Conservation (phyloP, 1,284 basidiomycete species). For the Heliocybe sulcata region DNA sequence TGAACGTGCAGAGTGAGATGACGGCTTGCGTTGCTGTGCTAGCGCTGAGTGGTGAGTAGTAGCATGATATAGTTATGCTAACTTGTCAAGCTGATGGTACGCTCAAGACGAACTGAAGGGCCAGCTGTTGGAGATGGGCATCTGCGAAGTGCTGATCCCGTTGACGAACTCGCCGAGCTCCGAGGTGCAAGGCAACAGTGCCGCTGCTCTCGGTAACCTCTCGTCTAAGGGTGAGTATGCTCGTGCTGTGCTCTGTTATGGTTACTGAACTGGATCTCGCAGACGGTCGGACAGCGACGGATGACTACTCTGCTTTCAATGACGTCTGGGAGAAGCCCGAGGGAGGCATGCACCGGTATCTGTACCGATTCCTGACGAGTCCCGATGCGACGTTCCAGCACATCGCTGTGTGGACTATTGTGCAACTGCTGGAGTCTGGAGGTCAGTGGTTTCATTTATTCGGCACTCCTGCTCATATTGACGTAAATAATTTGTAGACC, state of each 20-base stretch:
- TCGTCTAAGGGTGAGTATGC: slow-evolving; percentile 81
- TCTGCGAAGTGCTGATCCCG: slow-evolving; percentile 96
- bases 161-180: slow-evolving; percentile 94
- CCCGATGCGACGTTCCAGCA: slow-evolving; percentile 99
- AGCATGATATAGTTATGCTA: background rate
- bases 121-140: slow-evolving; percentile 95
- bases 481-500: slow-evolving; percentile 40
- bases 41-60: slow-evolving; percentile 75
- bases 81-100: slow-evolving; percentile 8
- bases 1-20: slow-evolving; percentile 99
- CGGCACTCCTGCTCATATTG: slow-evolving; percentile 5
- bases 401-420: slow-evolving; percentile 99
- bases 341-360: slow-evolving; percentile 93
- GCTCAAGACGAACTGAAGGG: slow-evolving; percentile 86
- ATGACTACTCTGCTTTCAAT: slow-evolving; percentile 97
- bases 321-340: slow-evolving; percentile 98
- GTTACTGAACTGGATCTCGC: slow-evolving; percentile 1
- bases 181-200: slow-evolving; percentile 98
- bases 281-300: slow-evolving; percentile 75
- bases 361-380: slow-evolving; percentile 91
- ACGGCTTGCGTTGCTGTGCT: slow-evolving; percentile 97
- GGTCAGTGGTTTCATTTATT: slow-evolving; percentile 34
- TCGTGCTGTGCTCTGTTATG: background rate
- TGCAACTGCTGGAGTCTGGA: slow-evolving; percentile 92
- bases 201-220: slow-evolving; percentile 94